These are phyloP conservation scores for Penicillium atrosanguineum DNA, from an alignment of 495 filamentous ascomycete species.

Conservation along the genomic window DNA sequence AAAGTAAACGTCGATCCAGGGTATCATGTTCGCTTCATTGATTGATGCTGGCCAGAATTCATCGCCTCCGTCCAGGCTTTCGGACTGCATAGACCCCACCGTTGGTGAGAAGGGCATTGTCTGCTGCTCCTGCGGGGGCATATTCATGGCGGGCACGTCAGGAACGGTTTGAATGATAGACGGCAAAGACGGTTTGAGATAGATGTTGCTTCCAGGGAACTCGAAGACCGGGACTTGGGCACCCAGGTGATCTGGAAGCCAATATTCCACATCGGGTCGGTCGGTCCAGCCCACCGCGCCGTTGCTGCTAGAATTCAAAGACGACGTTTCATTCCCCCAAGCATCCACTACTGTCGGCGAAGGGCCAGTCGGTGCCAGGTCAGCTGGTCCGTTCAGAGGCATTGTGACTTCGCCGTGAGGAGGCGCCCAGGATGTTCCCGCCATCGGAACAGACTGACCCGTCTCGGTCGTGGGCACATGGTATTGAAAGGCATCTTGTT, in stretches of 20 bases:
- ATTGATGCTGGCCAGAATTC: conserved; percentile 38
- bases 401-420: conserved; percentile 21
- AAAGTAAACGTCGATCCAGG: conserved; percentile 81
- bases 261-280: conserved; percentile 36
- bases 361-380: conserved; percentile 17
- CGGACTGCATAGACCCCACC: conserved; percentile 17
- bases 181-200: conserved; percentile 39
- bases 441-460: conserved; percentile 18
- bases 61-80: conserved; percentile 15
- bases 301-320: conserved; percentile 24
- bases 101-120: conserved; percentile 23
- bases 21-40: conserved; percentile 41
- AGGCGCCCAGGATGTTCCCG: conserved; percentile 21
- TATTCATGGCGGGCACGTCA: conserved; percentile 18
- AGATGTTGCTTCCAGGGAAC: conserved; percentile 40
- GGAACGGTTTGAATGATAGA: conserved; percentile 35
- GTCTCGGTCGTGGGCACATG: conserved; percentile 22
- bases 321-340: conserved; percentile 23
- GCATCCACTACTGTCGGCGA: conserved; percentile 17
- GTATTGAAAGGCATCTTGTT: conserved; percentile 21
- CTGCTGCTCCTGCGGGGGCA: conserved; percentile 19
- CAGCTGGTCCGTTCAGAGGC: conserved; percentile 19
- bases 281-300: conserved; percentile 32
- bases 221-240: conserved; percentile 36
- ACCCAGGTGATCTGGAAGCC: conserved; percentile 40